Evolutionary conservation across 257 asterid genomes (phyloP), one percentile per base, ranked within the genome.

Genomic region (Solanum dulcamara): DNA sequence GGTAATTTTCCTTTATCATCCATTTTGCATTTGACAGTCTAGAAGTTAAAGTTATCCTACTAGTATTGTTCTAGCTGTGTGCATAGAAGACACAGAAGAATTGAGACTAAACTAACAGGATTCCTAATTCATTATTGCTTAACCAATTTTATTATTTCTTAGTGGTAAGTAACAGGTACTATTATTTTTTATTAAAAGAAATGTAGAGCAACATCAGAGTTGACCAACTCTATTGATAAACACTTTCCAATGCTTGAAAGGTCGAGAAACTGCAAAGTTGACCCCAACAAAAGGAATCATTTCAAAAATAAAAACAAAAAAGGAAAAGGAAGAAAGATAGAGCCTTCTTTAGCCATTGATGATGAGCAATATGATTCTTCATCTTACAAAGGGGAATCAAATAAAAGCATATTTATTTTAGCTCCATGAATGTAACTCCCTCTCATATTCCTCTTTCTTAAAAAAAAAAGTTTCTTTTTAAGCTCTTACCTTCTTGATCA

Each of bases 231-330:
- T 81, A 55, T 46, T 18, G 59, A 82, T 24, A 59, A 2, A 26
- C 51, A 55, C 83, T 72, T 84, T 26, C 22, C 46, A 84, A 57
- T 71, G 62, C 68, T 38, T 57, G 79, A 81, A 86, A 81, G 86
- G 88, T 32, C 84, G 77, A 85, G 85, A 89, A 53, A 86, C 84
- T 84, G 44, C 85, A 53, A 57, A 64, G 81, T 38, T 83, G 85
- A 86, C 84, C 85, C 85, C 72, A 86, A 81, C 85, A 81, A 84
- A 75, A 77, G 80, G 91, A 87, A 89, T 88, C 86, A 46, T 81
- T 64, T 51, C 75, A 30, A 68, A 48, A 77, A 14, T 14, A 50
- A 14, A 64, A 3, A 53, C 24, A 20, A 46, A 79, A 66, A 81
- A 40, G 84, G 17, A 8, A 24, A 38, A 84, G 26, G 66, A 81